Evolutionary conservation across 192 early-diverging fungal genomes (phyloP), one percentile per base, ranked within the genome.

Genomic region (Linnemannia zychae): DNA sequence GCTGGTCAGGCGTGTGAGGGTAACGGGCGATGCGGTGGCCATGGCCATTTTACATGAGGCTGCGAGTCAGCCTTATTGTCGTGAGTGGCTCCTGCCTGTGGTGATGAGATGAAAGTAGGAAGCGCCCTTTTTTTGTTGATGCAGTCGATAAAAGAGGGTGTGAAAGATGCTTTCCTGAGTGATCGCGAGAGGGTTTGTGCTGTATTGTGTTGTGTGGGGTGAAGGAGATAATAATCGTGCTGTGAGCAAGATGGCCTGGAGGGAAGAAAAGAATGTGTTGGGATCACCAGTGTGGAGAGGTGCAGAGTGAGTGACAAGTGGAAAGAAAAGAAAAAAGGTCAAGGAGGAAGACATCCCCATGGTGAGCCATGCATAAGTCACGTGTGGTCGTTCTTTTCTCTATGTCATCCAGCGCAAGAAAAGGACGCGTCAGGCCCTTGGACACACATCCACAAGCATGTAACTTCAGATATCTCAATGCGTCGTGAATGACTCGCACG

Each of bases 1-100:
- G 46, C 72, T 74, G 34, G 81, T 84, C 40, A 84, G 53, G 57
- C 81, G 81, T 4, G 81, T 37, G 63, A 84, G 65, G 66, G 75
- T 77, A n/a, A 77, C 33, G 71, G 81, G 75, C 28, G 81, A 69
- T 46, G 72, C 33, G 20, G 71, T 74, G 31, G 71, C 34, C 75
- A 76, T 84, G 34, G 81, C 52, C 76, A 70, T 72, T 46, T 44
- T 47, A 67, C 65, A 67, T 49, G 28, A 48, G 71, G 60, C 46
- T 75, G 68, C 13, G 57, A 24, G 28, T 52, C 65, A 53, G 73
- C 67, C 53, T 70, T 47, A 20, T 63, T 74, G 68, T 33, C 48
- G n/a, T 49, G 52, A 46, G 47, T 49, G 9, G 44, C 31, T 31
- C 44, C n/a, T 63, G 57, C 31, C 37, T 60, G 72, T 3, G 53